phyloP scores from a whole-genome alignment of 169 alveolate genomes.

The Nephromyces sp. region DNA sequence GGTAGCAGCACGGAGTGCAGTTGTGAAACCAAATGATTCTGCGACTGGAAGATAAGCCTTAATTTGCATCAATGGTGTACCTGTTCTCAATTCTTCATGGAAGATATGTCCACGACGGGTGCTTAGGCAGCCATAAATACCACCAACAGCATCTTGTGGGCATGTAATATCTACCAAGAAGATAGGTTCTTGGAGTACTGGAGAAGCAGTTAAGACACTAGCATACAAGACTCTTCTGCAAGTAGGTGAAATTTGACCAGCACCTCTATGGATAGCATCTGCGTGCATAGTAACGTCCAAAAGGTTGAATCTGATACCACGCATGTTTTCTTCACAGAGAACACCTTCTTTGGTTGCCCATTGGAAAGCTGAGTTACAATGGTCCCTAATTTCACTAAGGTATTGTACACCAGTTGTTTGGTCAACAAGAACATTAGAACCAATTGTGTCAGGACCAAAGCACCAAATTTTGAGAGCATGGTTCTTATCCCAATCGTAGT shows the following conservation, averaged over 20 bases:
- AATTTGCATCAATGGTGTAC: constrained; percentile 92
- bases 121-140: constrained; percentile 89
- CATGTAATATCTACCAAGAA: constrained; percentile 92
- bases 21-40: constrained; percentile 98
- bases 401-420: constrained; percentile 92
- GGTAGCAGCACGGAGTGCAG: constrained; percentile 95
- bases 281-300: constrained; percentile 96
- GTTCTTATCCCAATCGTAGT: constrained; percentile 93
- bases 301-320: constrained; percentile 94
- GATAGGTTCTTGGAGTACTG: constrained; percentile 96
- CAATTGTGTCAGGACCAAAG: constrained; percentile 98
- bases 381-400: constrained; percentile 96
- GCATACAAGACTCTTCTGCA: constrained; percentile 94
- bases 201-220: constrained; percentile 89
- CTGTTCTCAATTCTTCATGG: constrained; percentile 92
- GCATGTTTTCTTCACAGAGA: constrained; percentile 95
- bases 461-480: constrained; percentile 96
- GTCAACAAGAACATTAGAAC: constrained; percentile 94
- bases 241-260: constrained; percentile 97
- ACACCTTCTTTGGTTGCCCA: constrained; percentile 99
- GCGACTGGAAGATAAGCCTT: constrained; percentile 98
- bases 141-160: constrained; percentile 94
- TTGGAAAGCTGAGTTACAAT: constrained; percentile 96
- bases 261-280: constrained; percentile 98
- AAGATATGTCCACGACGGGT: constrained; percentile 96